A percentile compares a stretch with the other conserved stretches of the same genome.
Conservation (phyloP, 345 rosid species). For the Rhizophora apiculata region DNA sequence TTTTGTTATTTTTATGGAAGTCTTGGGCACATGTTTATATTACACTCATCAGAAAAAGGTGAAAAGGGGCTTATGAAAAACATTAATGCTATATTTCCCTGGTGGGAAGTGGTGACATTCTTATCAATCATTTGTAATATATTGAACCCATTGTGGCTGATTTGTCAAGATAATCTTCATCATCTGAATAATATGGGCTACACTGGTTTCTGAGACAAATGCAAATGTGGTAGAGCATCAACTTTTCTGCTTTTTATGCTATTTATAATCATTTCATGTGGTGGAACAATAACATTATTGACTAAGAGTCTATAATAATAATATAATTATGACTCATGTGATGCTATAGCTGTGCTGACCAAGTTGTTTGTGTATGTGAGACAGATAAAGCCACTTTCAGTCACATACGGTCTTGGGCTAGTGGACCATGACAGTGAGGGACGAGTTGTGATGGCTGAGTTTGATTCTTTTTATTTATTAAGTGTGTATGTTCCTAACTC, state of each 20-base stretch:
- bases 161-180: background rate
- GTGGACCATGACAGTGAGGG: slow-evolving; percentile 87
- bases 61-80: background rate
- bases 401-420: slow-evolving; percentile 69
- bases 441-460: slow-evolving; percentile 81
- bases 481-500: slow-evolving; percentile 84
- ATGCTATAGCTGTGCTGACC: background rate
- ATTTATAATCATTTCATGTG: too few species aligned
- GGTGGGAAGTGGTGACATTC: background rate
- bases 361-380: slow-evolving; percentile 12
- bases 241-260: too few species aligned
- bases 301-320: too few species aligned
- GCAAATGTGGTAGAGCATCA: too few species aligned
- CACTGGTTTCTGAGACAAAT: too few species aligned
- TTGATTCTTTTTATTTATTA: slow-evolving; percentile 74
- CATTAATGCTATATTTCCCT: background rate
- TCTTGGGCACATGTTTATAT: too few species aligned
- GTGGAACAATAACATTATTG: too few species aligned
- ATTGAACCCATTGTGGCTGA: background rate
- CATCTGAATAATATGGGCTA: background rate
- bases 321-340: too few species aligned
- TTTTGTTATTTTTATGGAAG: too few species aligned
- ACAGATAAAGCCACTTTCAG: slow-evolving; percentile 89
- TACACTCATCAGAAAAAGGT: too few species aligned
- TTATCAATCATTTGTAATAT: background rate